Conservation (phyloP, 306 rosid species). For the Fragaria ananassa region DNA sequence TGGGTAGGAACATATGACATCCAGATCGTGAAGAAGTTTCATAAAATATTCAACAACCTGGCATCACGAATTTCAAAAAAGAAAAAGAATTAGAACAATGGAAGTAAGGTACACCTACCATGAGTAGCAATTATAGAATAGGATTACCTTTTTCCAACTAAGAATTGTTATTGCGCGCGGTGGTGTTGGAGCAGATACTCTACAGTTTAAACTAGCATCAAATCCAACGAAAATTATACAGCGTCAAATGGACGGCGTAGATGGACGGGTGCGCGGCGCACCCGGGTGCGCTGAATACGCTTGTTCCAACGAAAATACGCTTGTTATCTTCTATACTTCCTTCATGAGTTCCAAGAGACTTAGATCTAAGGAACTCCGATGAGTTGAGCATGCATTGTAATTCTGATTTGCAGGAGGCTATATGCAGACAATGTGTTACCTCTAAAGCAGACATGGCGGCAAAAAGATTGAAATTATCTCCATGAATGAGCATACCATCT, state of each 20-base stretch:
- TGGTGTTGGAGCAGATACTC: conserved; percentile 94
- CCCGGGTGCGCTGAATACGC: no score
- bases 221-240: no score
- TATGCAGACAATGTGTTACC: conserved; percentile 39
- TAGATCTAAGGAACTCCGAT: conserved; percentile 63
- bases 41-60: conserved; percentile 85
- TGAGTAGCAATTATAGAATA: conserved; percentile 19
- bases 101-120: conserved; percentile 7
- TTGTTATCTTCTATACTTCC: conserved; percentile 40
- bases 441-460: conserved; percentile 97
- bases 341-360: conserved; percentile 36
- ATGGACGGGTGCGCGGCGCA: no score
- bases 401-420: conserved; percentile 73
- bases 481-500: conserved; percentile 91
- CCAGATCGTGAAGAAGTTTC: conserved; percentile 82
- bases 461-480: conserved; percentile 87
- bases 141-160: conserved; percentile 65
- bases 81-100: conserved; percentile 22
- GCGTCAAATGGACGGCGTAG: no score
- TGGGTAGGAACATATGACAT: conserved; percentile 21
- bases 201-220: conserved; percentile 61
- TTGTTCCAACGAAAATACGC: no score
- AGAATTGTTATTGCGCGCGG: conserved; percentile 82
- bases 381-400: conserved; percentile 53
- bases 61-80: conserved; percentile 17